These are phyloP conservation scores for Paxillus rubicundulus DNA, from an alignment of 768 basidiomycete genomes.

Conservation along the genomic window DNA sequence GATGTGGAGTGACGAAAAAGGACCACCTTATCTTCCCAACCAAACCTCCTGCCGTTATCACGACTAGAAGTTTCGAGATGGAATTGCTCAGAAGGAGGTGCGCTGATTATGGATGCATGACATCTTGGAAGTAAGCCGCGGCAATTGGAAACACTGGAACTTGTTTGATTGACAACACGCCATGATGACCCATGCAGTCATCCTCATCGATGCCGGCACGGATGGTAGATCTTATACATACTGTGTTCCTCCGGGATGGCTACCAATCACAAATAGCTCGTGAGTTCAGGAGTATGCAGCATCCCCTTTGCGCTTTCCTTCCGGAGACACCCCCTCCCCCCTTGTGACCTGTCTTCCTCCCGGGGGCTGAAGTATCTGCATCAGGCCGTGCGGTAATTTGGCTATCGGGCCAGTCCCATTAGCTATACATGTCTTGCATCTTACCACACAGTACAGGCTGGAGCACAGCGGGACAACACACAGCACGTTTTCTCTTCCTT, in stretches of 20 bases:
- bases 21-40: slow-evolving; percentile 21
- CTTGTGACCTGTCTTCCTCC: slow-evolving; percentile 14
- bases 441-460: neutral
- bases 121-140: slow-evolving; percentile 1
- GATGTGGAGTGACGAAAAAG: slow-evolving; percentile 8
- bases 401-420: slow-evolving; percentile 12
- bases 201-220: neutral
- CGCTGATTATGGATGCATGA: neutral
- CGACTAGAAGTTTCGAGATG: slow-evolving; percentile 2
- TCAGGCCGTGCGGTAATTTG: slow-evolving; percentile 15
- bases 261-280: slow-evolving; percentile 26
- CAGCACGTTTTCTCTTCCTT: neutral
- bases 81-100: neutral
- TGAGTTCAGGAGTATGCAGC: slow-evolving; percentile 5
- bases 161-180: slow-evolving; percentile 1
- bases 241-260: slow-evolving; percentile 6
- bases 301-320: slow-evolving; percentile 8
- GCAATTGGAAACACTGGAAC: neutral
- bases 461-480: neutral
- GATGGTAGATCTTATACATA: slow-evolving; percentile 1
- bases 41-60: slow-evolving; percentile 23
- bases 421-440: neutral
- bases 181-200: slow-evolving; percentile 1
- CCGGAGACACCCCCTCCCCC: slow-evolving; percentile 10
- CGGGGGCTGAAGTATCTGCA: neutral